Base-by-base conservation (phyloP, 345 rosid species). In the Syzygium grande region DNA sequence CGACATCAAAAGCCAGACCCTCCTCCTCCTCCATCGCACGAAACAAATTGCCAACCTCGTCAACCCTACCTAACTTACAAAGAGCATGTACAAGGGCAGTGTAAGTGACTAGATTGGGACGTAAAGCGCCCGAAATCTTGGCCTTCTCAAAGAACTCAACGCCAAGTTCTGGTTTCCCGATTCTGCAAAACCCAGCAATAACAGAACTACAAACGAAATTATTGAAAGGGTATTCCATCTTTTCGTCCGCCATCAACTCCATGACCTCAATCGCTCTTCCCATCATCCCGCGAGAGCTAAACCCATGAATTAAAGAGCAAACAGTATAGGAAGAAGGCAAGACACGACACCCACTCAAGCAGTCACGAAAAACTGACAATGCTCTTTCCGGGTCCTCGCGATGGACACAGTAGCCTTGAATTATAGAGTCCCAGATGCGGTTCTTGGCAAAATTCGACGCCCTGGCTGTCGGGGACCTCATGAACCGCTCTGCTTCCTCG, bases 161-260 rank as follows among this genome's bases (percentile, higher is more conserved):
- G 25, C 92, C 99, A 86, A 94, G 90, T 79, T 96, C 95, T 21
- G 98, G 97, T 86, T 92, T 93, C 89, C 94, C 97, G 85, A 92
- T 92, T 90, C 41, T 93, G 89, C 95, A 94, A 89, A 94, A 94
- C 86, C 97, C 94, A 87, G 95, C 92, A 89, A 95, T 90, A 58
- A 96, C 94, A 85, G 92, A 90, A 91, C 97, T 94, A 90, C 91
- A 94, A 59, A 95, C 96, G 87, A 94, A 96, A 94, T 95, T 94
- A 91, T 91, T 90, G 89, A 90, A 95, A 34, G 94, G 95, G 88
- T 95, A 94, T 2, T 87, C 92, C 34, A 91, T 86, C 54, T 89
- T 93, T 56, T 92, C 89, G 85, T 85, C 91, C 87, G 86, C 91
- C 94, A 95, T 94, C 92, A 95, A 88, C 90, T 94, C 96, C 88